These are phyloP conservation scores for Wickerhamiella spandovensis DNA, from an alignment of 805 yeast species.

Conservation along the genomic window DNA sequence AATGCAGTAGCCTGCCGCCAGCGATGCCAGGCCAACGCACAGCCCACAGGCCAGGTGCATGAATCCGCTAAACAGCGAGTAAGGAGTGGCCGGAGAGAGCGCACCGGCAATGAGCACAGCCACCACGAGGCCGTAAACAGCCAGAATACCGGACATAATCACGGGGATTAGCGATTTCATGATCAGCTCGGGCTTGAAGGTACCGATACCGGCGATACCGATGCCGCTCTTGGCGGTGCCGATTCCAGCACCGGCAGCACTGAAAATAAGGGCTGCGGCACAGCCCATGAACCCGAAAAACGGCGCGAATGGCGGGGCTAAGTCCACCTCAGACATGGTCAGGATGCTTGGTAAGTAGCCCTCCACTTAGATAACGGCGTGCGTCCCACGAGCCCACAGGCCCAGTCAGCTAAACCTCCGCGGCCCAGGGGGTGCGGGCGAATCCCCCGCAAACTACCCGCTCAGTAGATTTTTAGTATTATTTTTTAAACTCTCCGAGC, in stretches of 20 bases:
- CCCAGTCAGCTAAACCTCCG: no score
- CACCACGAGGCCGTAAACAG: conserved; percentile 94
- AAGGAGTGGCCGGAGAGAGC: conserved; percentile 60
- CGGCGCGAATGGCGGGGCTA: conserved; percentile 87
- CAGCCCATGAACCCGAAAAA: conserved; percentile 95
- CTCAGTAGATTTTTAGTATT: no score
- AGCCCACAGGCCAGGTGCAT: conserved; percentile 96
- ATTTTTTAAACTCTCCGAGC: no score
- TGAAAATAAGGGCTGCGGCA: conserved; percentile 78
- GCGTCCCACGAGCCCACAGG: no score
- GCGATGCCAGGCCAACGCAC: conserved; percentile 90
- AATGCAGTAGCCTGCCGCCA: conserved; percentile 93
- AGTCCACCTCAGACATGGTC: conserved; percentile 29
- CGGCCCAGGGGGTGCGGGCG: no score
- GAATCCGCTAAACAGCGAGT: conserved; percentile 88
- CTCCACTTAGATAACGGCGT: background rate
- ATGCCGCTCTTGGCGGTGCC: conserved; percentile 98
- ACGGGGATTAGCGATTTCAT: conserved; percentile 90
- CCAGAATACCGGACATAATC: conserved; percentile 93
- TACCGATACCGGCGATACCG: conserved; percentile 96
- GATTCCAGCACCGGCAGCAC: conserved; percentile 96
- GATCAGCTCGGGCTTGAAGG: conserved; percentile 90
- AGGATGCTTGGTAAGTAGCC: background rate
- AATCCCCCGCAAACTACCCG: no score
- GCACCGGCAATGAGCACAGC: conserved; percentile 84